Conservation (phyloP, 2,329 filamentous ascomycete genomes). For the Lasiodiplodia sp. region DNA sequence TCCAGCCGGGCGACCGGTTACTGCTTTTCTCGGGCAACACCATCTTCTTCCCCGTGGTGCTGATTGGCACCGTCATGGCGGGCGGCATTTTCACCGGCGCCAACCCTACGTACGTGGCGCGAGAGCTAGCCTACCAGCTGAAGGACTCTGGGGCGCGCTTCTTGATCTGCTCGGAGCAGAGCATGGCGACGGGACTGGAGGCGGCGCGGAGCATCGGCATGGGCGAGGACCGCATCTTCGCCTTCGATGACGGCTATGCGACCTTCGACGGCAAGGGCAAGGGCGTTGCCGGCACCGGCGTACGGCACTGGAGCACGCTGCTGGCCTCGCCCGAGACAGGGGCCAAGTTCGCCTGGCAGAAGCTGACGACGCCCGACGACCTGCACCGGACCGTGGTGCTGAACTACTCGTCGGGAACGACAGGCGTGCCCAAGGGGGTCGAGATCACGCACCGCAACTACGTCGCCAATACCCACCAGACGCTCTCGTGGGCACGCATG, state of each 20-base stretch:
- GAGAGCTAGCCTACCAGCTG: constrained; percentile 79
- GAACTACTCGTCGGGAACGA: constrained; percentile 83
- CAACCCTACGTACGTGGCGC: constrained; percentile 72
- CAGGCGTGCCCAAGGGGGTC: constrained; percentile 84
- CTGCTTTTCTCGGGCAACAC: constrained; percentile 77
- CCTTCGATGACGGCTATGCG: constrained; percentile 58
- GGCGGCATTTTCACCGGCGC: constrained; percentile 80
- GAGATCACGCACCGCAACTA: constrained; percentile 81
- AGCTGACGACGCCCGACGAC: constrained; percentile 59
- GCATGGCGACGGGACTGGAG: constrained; percentile 69
- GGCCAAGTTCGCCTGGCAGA: constrained; percentile 68
- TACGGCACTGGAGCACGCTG: constrained; percentile 70
- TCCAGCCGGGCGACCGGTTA: constrained; percentile 73
- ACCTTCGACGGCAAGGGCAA: constrained; percentile 53
- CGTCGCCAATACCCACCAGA: constrained; percentile 72
- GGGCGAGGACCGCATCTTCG: constrained; percentile 64
- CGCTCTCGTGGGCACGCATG: constrained; percentile 57
- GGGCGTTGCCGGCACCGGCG: constrained; percentile 37
- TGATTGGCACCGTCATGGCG: constrained; percentile 78
- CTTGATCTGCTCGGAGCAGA: constrained; percentile 68
- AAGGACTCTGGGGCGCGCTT: constrained; percentile 73
- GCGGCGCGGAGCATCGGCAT: constrained; percentile 69
- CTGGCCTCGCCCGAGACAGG: constrained; percentile 61
- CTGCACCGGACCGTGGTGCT: constrained; percentile 67
- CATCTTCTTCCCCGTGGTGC: constrained; percentile 73